phyloP scores from a whole-genome alignment of 2,329 filamentous ascomycete species.

The Westerdykella ornata region DNA sequence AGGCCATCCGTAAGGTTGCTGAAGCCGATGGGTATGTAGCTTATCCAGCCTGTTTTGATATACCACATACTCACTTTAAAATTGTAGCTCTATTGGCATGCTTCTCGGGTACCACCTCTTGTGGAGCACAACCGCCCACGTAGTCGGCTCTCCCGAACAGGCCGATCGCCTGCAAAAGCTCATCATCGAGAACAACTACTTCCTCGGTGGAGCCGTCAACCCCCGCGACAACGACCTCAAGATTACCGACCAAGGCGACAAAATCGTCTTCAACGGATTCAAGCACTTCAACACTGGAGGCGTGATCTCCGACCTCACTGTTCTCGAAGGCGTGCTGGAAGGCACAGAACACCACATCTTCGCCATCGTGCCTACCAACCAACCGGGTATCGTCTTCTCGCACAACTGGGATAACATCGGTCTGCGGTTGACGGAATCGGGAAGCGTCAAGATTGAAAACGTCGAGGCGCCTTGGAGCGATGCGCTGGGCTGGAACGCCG shows the following conservation, averaged over 20 bases:
- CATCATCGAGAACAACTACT: constrained; percentile 59
- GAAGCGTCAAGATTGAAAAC: constrained; percentile 54
- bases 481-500: constrained; percentile 54
- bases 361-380: constrained; percentile 52
- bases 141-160: constrained; percentile 56
- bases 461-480: constrained; percentile 54
- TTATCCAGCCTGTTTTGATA: constrained; percentile 1
- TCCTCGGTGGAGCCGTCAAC: constrained; percentile 59
- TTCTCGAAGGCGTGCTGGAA: constrained; percentile 57
- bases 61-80: background rate
- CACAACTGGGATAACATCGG: constrained; percentile 62
- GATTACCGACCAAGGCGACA: constrained; percentile 50
- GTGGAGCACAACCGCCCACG: constrained; percentile 56
- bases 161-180: constrained; percentile 51
- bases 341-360: constrained; percentile 57
- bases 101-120: constrained; percentile 59
- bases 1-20: constrained; percentile 55
- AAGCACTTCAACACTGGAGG: constrained; percentile 65
- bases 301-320: constrained; percentile 58
- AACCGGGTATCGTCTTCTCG: constrained; percentile 52
- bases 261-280: constrained; percentile 54
- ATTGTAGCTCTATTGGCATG: constrained; percentile 54
- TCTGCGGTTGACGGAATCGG: constrained; percentile 57
- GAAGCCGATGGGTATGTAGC: constrained; percentile 52
- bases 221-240: constrained; percentile 57